Conservation (phyloP, 305 asterid species). For the Plantago coronopus region DNA sequence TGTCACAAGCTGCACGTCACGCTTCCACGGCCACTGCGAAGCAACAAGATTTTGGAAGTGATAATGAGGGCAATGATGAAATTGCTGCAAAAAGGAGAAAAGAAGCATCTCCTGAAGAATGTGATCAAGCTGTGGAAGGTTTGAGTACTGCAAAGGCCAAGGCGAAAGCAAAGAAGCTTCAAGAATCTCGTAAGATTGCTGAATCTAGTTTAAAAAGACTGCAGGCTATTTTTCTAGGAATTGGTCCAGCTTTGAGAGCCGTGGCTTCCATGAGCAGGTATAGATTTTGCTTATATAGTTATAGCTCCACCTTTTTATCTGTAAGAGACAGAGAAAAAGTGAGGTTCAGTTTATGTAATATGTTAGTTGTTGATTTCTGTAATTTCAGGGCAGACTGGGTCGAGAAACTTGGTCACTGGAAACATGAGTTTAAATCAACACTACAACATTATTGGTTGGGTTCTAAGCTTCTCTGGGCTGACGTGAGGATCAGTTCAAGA, state of each 20-base stretch:
- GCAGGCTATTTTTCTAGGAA: constrained; percentile 76
- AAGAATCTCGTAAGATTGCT: constrained; percentile 65
- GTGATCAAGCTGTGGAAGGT: constrained; percentile 96
- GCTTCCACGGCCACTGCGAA: constrained; percentile 67
- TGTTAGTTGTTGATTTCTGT: background rate
- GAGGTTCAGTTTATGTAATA: no score
- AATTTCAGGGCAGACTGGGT: constrained; percentile 88
- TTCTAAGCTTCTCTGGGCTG: constrained; percentile 79
- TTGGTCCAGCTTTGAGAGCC: constrained; percentile 90
- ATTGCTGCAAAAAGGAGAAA: constrained; percentile 54
- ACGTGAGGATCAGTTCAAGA: constrained; percentile 77
- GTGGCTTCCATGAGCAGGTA: constrained; percentile 97
- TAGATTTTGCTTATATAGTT: constrained; percentile 15
- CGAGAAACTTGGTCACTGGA: constrained; percentile 72
- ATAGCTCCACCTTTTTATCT: background rate
- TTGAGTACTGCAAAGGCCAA: constrained; percentile 84
- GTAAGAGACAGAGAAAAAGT: no score
- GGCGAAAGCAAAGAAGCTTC: constrained; percentile 82
- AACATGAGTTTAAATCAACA: constrained; percentile 77
- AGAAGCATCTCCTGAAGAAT: constrained; percentile 96
- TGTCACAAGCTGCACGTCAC: constrained; percentile 24
- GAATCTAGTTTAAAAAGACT: constrained; percentile 51
- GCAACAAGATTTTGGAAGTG: constrained; percentile 46
- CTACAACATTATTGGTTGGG: constrained; percentile 97
- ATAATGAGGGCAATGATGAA: constrained; percentile 53